phyloP scores from a whole-genome alignment of 768 basidiomycete species.

The Leucocoprinus sp. region DNA sequence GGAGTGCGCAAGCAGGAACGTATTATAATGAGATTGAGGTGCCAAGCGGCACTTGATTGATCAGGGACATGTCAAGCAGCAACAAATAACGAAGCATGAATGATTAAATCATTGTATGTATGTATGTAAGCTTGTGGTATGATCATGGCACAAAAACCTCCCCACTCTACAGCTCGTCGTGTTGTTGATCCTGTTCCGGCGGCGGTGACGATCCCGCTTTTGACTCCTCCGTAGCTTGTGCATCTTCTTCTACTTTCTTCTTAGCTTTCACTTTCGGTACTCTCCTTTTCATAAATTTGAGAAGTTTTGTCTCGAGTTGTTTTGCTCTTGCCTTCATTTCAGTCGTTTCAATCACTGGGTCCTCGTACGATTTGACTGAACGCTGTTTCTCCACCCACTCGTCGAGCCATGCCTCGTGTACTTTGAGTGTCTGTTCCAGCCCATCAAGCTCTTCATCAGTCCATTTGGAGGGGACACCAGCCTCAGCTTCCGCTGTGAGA shows the following conservation, averaged over 20 bases:
- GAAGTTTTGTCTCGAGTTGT: conserved; percentile 67
- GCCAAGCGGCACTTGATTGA: background rate
- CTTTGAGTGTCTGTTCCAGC: conserved; percentile 69
- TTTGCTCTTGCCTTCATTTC: conserved; percentile 84
- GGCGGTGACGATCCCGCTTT: conserved; percentile 8
- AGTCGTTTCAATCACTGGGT: conserved; percentile 77
- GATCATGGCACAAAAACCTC: background rate
- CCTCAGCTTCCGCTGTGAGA: conserved; percentile 54
- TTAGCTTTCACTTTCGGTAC: conserved; percentile 48
- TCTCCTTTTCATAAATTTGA: conserved; percentile 61
- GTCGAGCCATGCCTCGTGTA: conserved; percentile 79
- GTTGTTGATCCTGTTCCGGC: conserved; percentile 7
- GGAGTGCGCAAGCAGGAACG: background rate
- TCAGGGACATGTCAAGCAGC: conserved; percentile 2
- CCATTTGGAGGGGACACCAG: conserved; percentile 67
- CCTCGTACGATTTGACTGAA: conserved; percentile 58
- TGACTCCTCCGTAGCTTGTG: conserved; percentile 11
- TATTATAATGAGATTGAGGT: background rate
- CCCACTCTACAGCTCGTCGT: conserved; percentile 19
- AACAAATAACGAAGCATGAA: conserved; percentile 13
- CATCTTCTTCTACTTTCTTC: conserved; percentile 13
- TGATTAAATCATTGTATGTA: conserved; percentile 7
- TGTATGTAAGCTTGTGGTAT: conserved; percentile 3
- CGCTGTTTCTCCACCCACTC: conserved; percentile 81
- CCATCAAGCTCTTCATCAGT: conserved; percentile 77